A percentile compares a stretch with the other conserved stretches of the same genome.
These are phyloP conservation scores for Beta macrorhiza DNA, from an alignment of 179 eudicot species.

Conservation along the genomic window DNA sequence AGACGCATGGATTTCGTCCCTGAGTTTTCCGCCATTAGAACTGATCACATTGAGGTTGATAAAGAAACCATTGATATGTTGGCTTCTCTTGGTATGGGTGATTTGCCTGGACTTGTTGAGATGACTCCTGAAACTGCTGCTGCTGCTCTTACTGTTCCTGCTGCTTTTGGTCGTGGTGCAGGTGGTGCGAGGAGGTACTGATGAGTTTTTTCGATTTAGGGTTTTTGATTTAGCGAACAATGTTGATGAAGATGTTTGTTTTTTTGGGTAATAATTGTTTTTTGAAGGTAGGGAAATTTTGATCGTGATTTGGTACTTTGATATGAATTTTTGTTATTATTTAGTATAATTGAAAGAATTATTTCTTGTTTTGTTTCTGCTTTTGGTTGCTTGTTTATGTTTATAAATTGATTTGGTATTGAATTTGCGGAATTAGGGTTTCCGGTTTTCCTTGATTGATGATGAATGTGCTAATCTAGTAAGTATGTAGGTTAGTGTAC, in stretches of 20 bases:
- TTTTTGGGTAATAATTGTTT: too few species aligned
- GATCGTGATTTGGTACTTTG: neutral
- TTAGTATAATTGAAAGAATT: neutral
- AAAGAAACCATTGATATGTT: conserved; percentile 25
- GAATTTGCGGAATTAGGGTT: neutral
- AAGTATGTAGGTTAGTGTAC: too few species aligned
- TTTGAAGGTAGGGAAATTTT: too few species aligned
- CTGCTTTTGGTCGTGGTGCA: conserved; percentile 23
- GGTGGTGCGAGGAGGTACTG: conserved; percentile 25
- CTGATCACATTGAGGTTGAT: conserved; percentile 15
- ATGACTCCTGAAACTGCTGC: neutral
- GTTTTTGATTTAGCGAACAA: neutral
- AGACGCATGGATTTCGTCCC: conserved; percentile 28
- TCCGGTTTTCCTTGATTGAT: neutral
- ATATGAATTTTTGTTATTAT: neutral
- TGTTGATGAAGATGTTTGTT: too few species aligned
- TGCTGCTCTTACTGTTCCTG: neutral
- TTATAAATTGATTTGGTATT: neutral
- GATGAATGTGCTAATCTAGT: too few species aligned
- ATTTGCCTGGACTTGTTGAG: conserved; percentile 20
- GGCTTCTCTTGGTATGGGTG: conserved; percentile 24
- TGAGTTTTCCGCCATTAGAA: conserved; percentile 21
- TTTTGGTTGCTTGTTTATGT: neutral
- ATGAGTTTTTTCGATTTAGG: neutral
- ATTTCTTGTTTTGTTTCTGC: neutral